Base-by-base conservation (phyloP, 306 rosid species). In the Luffa aegyptiaca region DNA sequence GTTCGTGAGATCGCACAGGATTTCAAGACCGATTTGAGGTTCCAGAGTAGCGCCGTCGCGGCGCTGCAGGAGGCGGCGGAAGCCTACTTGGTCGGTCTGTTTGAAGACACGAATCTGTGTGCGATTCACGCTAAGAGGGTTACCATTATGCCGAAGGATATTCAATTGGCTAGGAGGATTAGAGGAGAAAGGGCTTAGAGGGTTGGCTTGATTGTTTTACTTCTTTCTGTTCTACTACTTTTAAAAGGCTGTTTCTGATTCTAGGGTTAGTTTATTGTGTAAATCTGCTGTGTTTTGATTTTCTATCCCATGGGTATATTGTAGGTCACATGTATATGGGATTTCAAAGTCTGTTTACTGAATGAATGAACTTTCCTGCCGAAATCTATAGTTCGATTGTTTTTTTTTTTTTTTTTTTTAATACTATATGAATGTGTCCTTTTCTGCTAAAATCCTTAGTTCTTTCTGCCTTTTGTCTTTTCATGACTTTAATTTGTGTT, bases 171-270 rank as follows among this genome's bases (percentile, higher is more conserved):
- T 14, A 49, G 78, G 44, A 73, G 78, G 44, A 73, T 73, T 51
- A 73, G 79, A 75, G 79, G 79, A 2, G 79, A 75, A 75, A 33
- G 79, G 79, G 79, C 79, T 52, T 75, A 75, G 33, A 51, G 26
- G 74, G 74, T 11, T 41, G 16, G 16, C 8, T 55, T n/a, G 51
- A n/a, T 52, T 31, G 17, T n/a, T n/a, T 3, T 17, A 1, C 5
- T 2, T 13, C 2, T 18, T 8, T 18, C 12, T 77, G 80, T n/a
- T 36, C 5, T 2, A 4, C 20, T 20, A 31, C 20, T 39, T 31
- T n/a, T 4, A 0, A 36, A n/a, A 4, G 5, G 1, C 5, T 0
- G 1, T 12, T 8, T 26, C 17, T 36, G 2, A 2, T 5, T 58
- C 36, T 10, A 41, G 77, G 0, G 7, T 55, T 57, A 77, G 68